Base-by-base conservation (phyloP, 768 basidiomycete species). In the Boletus rubroflammeus region DNA sequence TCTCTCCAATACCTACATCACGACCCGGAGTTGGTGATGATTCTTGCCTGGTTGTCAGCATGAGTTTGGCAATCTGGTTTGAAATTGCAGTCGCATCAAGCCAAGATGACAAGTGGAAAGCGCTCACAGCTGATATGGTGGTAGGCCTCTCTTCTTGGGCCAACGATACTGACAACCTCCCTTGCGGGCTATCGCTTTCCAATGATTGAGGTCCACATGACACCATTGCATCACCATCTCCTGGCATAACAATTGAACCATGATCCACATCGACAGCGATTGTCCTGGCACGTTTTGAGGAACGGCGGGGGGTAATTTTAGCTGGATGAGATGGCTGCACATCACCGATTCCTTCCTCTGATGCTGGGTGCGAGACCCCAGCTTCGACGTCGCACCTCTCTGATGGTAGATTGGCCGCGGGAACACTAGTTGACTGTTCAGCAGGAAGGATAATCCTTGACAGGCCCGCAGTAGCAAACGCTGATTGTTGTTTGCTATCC, bases 251-350 rank as follows among this genome's bases (percentile, higher is more conserved):
- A 1, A 13, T 35, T n/a, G 47, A 51, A 42, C 19, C 23, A 15
- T 26, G 43, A 5, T 50, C 35, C 25, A 40, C 14, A 44, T 44
- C 29, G 5, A 21, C 36, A 13, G 25, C 35, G 25, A 19, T 19
- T 32, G 44, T 41, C 26, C 28, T 26, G 14, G 25, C 17, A 53
- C 52, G 61, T 31, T 55, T 57, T 50, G 54, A 32, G n/a, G 51
- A 38, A 23, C 31, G 32, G 9, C 32, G 42, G 4, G 38, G 39
- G 11, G 44, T 25, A 21, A 15, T 9, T 25, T n/a, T 26, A 10
- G 13, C 41, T 29, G 48, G 46, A 40, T n/a, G 49, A 40, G 26
- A 23, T 13, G 39, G 23, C 19, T 25, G 48, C 23, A 41, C 31
- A 36, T 39, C 47, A 28, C 31, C 51, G 6, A 23, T 15, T n/a